These are phyloP conservation scores for slime mould (Dictyostelium discoideum) DNA, from an alignment of 78 protist species.

Conservation along the genomic window DNA sequence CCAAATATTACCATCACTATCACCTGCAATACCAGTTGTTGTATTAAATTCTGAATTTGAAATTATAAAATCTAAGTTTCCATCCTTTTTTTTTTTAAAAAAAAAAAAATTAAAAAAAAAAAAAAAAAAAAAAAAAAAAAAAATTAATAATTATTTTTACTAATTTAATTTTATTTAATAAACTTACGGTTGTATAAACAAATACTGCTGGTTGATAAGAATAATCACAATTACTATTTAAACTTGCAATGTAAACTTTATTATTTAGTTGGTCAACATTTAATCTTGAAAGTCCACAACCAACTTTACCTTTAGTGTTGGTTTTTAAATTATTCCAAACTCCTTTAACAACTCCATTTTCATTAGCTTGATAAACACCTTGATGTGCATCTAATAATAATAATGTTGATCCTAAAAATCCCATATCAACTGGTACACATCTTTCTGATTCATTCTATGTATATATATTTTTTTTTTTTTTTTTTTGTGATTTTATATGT, in stretches of 20 bases:
- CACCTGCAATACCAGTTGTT: constrained; percentile 38
- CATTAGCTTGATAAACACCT: constrained; percentile 31
- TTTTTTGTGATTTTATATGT: not conserved
- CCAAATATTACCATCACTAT: constrained; percentile 48
- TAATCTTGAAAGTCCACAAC: constrained; percentile 34
- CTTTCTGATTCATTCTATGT: not conserved
- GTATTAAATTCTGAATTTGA: not conserved
- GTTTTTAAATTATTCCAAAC: constrained; percentile 15
- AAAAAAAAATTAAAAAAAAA: no score
- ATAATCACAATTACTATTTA: constrained; percentile 31
- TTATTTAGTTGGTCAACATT: constrained; percentile 29
- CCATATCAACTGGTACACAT: constrained; percentile 62
- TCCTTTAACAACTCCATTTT: constrained; percentile 37
- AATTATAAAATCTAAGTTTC: not conserved
- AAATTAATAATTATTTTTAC: no score
- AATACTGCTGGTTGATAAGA: constrained; percentile 28
- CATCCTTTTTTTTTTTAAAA: not conserved
- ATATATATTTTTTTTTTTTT: not conserved
- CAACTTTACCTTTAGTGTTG: not conserved
- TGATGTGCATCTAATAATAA: constrained; percentile 45
- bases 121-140: no score
- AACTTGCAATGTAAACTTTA: constrained; percentile 20
- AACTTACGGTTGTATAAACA: constrained; percentile 51
- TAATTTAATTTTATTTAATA: no score
- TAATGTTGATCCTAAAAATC: constrained; percentile 24